Evolutionary conservation across 2,329 filamentous ascomycete genomes (phyloP).

Genomic region (Stemphylium lycopersici): DNA sequence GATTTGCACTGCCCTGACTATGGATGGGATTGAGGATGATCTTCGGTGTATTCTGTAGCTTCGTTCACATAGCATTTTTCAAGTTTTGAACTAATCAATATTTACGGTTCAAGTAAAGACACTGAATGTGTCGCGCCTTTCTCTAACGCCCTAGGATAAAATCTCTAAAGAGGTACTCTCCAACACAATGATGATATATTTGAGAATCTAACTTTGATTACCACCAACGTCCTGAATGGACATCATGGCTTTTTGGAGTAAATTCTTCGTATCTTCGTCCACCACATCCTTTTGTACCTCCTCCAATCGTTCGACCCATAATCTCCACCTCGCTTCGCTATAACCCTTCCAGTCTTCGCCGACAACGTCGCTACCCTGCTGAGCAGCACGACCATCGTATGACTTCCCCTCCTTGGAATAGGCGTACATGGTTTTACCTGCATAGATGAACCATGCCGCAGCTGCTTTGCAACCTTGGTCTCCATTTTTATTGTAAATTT

Average conservation of each 20-base stretch:
- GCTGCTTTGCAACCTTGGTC: background rate
- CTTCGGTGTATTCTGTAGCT: too few relatives aligned
- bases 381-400: background rate
- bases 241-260: constrained; percentile 13
- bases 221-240: constrained; percentile 28
- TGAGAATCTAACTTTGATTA: constrained; percentile 11
- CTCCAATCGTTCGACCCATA: background rate
- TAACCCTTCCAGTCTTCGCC: background rate
- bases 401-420: background rate
- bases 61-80: too few relatives aligned
- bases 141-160: too few relatives aligned
- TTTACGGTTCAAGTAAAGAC: too few relatives aligned
- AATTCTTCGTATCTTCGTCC: background rate
- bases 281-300: background rate
- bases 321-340: background rate
- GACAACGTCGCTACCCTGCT: background rate
- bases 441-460: constrained; percentile 1
- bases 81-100: too few relatives aligned
- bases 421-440: background rate
- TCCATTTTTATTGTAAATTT: background rate
- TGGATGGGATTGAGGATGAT: too few relatives aligned
- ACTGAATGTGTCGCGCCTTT: too few relatives aligned
- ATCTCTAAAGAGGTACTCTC: too few relatives aligned
- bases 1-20: too few relatives aligned
- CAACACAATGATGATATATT: too few relatives aligned